A percentile compares a stretch with the other conserved stretches of the same genome.
Evolutionary conservation across 805 yeast genomes (phyloP).

Genomic region (Candida gorgasii): DNA sequence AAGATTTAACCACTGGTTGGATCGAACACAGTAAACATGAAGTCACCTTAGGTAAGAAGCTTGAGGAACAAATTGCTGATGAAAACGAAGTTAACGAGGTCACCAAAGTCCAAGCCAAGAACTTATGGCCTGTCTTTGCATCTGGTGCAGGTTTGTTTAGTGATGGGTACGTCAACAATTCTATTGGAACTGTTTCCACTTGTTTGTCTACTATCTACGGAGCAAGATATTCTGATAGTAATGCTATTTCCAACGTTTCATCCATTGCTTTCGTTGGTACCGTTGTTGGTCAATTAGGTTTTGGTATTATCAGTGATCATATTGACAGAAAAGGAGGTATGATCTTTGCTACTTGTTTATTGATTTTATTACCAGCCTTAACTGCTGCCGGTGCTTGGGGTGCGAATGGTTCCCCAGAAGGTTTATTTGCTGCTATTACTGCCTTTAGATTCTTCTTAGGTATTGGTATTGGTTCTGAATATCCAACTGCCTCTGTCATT

Average conservation of each 20-base stretch:
- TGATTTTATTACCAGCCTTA: constrained; percentile 75
- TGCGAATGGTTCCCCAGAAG: constrained; percentile 61
- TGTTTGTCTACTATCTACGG: constrained; percentile 71
- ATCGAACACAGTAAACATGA: constrained; percentile 42
- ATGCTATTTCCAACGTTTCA: constrained; percentile 76
- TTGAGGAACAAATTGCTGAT: constrained; percentile 25
- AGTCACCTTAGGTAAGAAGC: constrained; percentile 37
- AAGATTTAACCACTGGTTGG: constrained; percentile 44
- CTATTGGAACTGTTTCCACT: constrained; percentile 75
- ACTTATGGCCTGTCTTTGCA: constrained; percentile 65
- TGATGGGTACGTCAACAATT: constrained; percentile 90
- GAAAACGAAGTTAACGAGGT: constrained; percentile 14
- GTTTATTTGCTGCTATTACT: constrained; percentile 81
- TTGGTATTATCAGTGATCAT: constrained; percentile 81
- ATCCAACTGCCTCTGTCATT: constrained; percentile 91
- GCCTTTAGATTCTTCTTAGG: constrained; percentile 87
- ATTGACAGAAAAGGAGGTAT: constrained; percentile 81
- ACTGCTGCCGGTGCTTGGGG: constrained; percentile 88
- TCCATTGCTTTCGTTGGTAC: constrained; percentile 92
- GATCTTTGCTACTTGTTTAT: constrained; percentile 72
- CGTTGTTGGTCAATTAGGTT: constrained; percentile 78
- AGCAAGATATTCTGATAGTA: constrained; percentile 55
- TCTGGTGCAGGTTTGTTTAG: constrained; percentile 93
- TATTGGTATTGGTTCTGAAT: constrained; percentile 91
- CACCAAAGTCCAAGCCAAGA: constrained; percentile 11